Evolutionary conservation across 1,284 basidiomycete species (phyloP).

Genomic region (Cryptococcus neoformans): DNA sequence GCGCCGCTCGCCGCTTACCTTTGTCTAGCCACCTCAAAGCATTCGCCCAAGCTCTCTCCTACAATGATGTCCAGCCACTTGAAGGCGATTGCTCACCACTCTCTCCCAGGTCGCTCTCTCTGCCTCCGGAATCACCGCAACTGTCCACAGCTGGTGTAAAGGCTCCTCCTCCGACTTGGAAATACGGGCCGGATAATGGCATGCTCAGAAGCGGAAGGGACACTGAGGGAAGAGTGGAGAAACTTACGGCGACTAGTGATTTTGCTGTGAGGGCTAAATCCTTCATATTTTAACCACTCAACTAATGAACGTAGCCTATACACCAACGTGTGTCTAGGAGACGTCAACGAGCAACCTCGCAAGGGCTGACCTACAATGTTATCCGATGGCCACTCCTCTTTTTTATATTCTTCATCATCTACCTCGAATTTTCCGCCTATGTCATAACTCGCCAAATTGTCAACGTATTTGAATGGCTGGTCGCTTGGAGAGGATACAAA

Average conservation of each 20-base stretch:
- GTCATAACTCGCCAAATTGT: slow-evolving; percentile 86
- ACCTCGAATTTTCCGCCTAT: slow-evolving; percentile 80
- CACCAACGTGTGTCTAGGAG: slow-evolving; percentile 62
- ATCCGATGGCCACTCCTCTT: slow-evolving; percentile 71
- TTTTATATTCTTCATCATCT: slow-evolving; percentile 81
- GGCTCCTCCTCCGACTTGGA: slow-evolving; percentile 17
- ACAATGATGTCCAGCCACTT: slow-evolving; percentile 28
- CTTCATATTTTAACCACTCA: neutral
- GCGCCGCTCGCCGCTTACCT: neutral
- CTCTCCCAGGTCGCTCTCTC: slow-evolving; percentile 28
- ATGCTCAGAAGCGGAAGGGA: slow-evolving; percentile 5
- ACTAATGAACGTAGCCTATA: slow-evolving; percentile 56
- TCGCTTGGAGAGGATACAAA: slow-evolving; percentile 85
- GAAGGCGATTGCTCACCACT: slow-evolving; percentile 32
- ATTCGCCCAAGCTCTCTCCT: slow-evolving; percentile 43
- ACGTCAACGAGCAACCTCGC: slow-evolving; percentile 27
- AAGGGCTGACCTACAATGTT: slow-evolving; percentile 76
- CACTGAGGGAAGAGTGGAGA: slow-evolving; percentile 56
- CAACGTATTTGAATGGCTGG: slow-evolving; percentile 86
- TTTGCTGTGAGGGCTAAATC: slow-evolving; percentile 59
- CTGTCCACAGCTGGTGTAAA: neutral
- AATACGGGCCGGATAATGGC: slow-evolving; percentile 31
- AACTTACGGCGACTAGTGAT: slow-evolving; percentile 83
- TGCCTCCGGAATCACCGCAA: slow-evolving; percentile 10
- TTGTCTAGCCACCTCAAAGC: slow-evolving; percentile 41